Evolutionary conservation across 192 early-diverging fungal genomes (phyloP).

Genomic region (Coemansia aciculifera): DNA sequence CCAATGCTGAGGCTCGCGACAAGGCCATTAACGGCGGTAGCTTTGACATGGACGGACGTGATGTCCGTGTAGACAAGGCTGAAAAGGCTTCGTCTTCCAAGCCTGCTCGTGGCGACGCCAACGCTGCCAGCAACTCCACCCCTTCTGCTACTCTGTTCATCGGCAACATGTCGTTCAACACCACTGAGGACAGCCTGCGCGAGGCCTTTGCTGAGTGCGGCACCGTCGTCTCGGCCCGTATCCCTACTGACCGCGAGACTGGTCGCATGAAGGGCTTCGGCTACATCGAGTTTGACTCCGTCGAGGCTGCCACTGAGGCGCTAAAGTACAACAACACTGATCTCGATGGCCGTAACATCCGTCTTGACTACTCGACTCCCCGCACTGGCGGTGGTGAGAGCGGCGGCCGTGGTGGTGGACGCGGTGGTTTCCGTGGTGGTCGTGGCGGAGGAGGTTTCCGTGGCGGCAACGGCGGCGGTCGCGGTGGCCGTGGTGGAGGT

Average conservation of each 20-base stretch:
- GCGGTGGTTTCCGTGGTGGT: constrained; percentile 42
- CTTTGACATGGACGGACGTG: constrained; percentile 80
- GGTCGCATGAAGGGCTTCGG: constrained; percentile 92
- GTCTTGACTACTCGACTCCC: constrained; percentile 78
- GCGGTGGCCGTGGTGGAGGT: background rate
- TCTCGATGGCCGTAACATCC: constrained; percentile 77
- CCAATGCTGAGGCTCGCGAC: constrained; percentile 61
- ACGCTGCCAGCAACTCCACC: background rate
- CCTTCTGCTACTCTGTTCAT: constrained; percentile 74
- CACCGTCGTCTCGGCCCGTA: constrained; percentile 78
- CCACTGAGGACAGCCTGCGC: constrained; percentile 86
- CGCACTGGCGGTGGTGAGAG: constrained; percentile 44
- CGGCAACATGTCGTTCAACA: constrained; percentile 84
- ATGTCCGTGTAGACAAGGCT: constrained; percentile 75
- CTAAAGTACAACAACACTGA: constrained; percentile 80
- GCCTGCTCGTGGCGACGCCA: constrained; percentile 38
- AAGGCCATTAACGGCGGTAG: constrained; percentile 69
- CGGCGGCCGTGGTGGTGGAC: constrained; percentile 42
- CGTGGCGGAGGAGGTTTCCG: constrained; percentile 26
- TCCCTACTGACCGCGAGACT: constrained; percentile 77
- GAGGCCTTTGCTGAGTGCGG: constrained; percentile 95
- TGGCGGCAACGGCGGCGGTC: constrained; percentile 22
- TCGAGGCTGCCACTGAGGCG: constrained; percentile 92
- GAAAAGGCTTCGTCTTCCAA: constrained; percentile 16
- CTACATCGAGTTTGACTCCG: constrained; percentile 91